These are phyloP conservation scores for Zygnema circumcarinatum DNA, from an alignment of 139 green algal genomes.

Conservation along the genomic window DNA sequence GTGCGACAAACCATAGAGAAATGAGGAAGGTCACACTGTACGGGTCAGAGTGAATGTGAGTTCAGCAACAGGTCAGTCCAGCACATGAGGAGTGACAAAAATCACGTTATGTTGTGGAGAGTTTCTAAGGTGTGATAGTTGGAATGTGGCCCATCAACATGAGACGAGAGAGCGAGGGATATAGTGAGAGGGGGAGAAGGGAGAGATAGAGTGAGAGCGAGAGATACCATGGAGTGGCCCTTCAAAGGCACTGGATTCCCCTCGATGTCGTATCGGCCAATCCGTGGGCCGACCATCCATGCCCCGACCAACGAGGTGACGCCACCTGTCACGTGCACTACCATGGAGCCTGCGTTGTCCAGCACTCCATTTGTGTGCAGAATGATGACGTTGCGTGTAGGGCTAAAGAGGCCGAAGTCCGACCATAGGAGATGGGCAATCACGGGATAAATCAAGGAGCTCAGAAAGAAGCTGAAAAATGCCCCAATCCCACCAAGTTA, in stretches of 20 bases:
- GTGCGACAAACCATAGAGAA: too few relatives aligned
- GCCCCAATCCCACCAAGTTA: neutral
- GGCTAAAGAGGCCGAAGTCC: conserved; percentile 68
- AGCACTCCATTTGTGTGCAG: conserved; percentile 67
- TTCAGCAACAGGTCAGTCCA: too few relatives aligned
- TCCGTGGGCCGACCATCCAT: conserved; percentile 83
- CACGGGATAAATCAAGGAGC: conserved; percentile 75
- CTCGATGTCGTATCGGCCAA: conserved; percentile 86
- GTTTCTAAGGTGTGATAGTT: too few relatives aligned
- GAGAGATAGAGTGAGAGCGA: neutral
- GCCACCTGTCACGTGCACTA: conserved; percentile 78
- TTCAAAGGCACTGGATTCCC: conserved; percentile 76
- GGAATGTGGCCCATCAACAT: neutral
- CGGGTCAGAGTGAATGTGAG: too few relatives aligned
- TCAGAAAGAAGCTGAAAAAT: conserved; percentile 67
- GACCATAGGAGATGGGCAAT: conserved; percentile 76
- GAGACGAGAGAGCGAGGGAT: neutral
- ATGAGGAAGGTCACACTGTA: too few relatives aligned
- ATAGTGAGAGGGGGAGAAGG: neutral
- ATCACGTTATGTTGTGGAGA: too few relatives aligned
- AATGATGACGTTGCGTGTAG: conserved; percentile 41
- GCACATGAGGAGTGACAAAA: too few relatives aligned
- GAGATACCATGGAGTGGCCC: conserved; percentile 69
- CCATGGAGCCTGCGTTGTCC: conserved; percentile 77
- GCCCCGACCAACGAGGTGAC: conserved; percentile 80